Percentiles rank a stretch among this genome's conserved stretches.
These are phyloP conservation scores for Phoma sp. DNA, from an alignment of 2,329 filamentous ascomycete genomes.

Conservation along the genomic window DNA sequence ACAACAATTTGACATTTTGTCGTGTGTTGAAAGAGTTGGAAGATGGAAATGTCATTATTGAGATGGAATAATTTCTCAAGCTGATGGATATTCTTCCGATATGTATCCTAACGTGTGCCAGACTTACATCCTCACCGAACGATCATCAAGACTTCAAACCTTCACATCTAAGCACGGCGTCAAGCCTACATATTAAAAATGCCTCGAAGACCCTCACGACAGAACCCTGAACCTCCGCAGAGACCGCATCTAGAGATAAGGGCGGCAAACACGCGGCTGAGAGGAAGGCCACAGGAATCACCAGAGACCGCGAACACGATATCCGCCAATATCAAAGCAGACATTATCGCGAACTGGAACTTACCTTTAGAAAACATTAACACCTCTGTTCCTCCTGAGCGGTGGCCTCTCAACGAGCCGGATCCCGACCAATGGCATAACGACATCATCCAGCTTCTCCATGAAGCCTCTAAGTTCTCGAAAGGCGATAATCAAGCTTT, in stretches of 20 bases:
- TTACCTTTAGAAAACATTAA: background rate
- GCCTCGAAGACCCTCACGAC: background rate
- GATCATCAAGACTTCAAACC: too few species aligned
- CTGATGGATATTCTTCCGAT: too few species aligned
- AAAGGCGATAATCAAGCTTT: too few species aligned
- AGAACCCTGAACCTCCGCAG: background rate
- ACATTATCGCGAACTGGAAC: constrained; percentile 7
- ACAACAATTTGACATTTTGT: background rate
- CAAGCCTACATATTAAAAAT: background rate
- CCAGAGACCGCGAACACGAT: too few species aligned
- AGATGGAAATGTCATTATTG: background rate
- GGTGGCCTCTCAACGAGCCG: constrained; percentile 1
- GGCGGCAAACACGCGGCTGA: background rate
- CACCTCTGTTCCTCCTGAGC: background rate
- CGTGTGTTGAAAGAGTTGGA: background rate
- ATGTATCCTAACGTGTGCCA: too few species aligned
- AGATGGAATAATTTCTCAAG: too few species aligned
- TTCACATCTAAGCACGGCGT: too few species aligned
- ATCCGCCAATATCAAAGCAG: background rate
- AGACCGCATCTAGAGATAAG: background rate
- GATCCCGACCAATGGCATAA: constrained; percentile 5
- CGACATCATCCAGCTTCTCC: constrained; percentile 6
- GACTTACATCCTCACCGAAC: too few species aligned
- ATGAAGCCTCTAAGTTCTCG: constrained; percentile 10
- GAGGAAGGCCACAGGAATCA: background rate